A percentile compares a stretch with the other conserved stretches of the same genome.
Evolutionary conservation across 2,329 filamentous ascomycete genomes (phyloP).

Genomic region (Scedosporium dehoogii): DNA sequence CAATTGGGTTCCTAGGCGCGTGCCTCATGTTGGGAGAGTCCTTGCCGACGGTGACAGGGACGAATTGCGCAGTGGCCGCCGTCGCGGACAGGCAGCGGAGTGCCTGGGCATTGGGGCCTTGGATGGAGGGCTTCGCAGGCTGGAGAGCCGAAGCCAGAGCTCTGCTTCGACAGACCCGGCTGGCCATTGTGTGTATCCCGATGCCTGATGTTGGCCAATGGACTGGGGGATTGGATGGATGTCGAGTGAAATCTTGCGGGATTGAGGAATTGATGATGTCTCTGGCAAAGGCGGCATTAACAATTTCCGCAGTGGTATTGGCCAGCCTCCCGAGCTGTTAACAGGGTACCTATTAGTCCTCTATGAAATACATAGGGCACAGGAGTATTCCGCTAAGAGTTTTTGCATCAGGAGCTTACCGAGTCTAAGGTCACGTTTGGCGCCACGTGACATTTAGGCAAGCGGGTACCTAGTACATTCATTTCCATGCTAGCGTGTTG

Average conservation of each 20-base stretch:
- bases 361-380: neutral
- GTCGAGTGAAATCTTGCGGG: slow-evolving; percentile 1
- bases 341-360: neutral
- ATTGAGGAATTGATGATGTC: slow-evolving; percentile 6
- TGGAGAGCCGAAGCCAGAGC: slow-evolving; percentile 45
- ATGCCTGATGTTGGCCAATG: slow-evolving; percentile 32
- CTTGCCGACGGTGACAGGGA: slow-evolving; percentile 46
- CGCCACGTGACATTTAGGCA: neutral
- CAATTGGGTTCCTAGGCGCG: slow-evolving; percentile 45
- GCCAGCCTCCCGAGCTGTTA: neutral
- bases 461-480: neutral
- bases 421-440: neutral
- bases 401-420: neutral
- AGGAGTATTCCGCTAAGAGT: neutral
- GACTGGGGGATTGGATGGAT: slow-evolving; percentile 11
- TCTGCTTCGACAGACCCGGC: slow-evolving; percentile 40
- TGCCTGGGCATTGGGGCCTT: slow-evolving; percentile 27
- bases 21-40: slow-evolving; percentile 58
- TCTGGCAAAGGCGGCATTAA: slow-evolving; percentile 2
- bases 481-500: neutral
- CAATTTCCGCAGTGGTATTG: slow-evolving; percentile 6
- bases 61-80: slow-evolving; percentile 26
- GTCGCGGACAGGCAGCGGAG: slow-evolving; percentile 39
- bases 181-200: slow-evolving; percentile 9
- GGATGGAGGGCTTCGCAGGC: slow-evolving; percentile 35